Percentiles rank a stretch among this genome's conserved stretches.
Evolutionary conservation across 2,329 filamentous ascomycete genomes (phyloP).

Genomic region (Aspergillus luchuensis): DNA sequence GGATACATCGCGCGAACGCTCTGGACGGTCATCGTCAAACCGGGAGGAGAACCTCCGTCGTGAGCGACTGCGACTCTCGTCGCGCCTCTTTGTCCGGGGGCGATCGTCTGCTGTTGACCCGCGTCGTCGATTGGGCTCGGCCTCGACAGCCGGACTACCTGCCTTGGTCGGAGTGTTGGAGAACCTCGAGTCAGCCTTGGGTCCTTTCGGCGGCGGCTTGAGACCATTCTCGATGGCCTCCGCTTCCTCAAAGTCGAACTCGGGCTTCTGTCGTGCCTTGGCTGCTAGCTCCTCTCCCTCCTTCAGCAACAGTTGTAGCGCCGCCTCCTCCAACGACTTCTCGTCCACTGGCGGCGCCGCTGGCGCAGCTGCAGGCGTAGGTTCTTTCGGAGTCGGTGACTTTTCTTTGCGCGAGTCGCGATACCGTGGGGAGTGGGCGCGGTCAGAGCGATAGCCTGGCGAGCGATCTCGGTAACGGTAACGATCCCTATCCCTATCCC

Average conservation of each 20-base stretch:
- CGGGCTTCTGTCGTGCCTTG: constrained; percentile 53
- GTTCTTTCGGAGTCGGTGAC: constrained; percentile 36
- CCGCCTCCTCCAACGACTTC: constrained; percentile 58
- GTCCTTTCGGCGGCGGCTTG: constrained; percentile 34
- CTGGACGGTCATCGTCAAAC: constrained; percentile 34
- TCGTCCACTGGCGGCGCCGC: constrained; percentile 48
- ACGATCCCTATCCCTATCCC: constrained; percentile 27
- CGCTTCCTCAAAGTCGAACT: constrained; percentile 54
- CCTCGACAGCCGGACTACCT: constrained; percentile 32
- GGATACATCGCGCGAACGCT: constrained; percentile 33
- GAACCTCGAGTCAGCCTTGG: constrained; percentile 33
- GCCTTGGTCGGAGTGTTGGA: constrained; percentile 32
- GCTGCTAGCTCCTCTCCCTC: constrained; percentile 59
- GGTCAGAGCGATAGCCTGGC: constrained; percentile 36
- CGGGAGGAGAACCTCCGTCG: constrained; percentile 29
- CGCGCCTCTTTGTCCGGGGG: constrained; percentile 27
- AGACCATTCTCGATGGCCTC: constrained; percentile 45
- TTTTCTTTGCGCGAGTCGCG: constrained; percentile 37
- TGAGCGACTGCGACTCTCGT: constrained; percentile 34
- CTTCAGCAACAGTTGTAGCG: constrained; percentile 55
- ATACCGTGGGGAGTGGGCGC: constrained; percentile 31
- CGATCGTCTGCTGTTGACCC: constrained; percentile 32
- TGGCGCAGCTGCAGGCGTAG: constrained; percentile 30
- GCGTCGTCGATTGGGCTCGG: constrained; percentile 27
- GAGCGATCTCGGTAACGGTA: constrained; percentile 36